Conservation (phyloP, 2,329 filamentous ascomycete genomes). For the Eurotiales sp. region DNA sequence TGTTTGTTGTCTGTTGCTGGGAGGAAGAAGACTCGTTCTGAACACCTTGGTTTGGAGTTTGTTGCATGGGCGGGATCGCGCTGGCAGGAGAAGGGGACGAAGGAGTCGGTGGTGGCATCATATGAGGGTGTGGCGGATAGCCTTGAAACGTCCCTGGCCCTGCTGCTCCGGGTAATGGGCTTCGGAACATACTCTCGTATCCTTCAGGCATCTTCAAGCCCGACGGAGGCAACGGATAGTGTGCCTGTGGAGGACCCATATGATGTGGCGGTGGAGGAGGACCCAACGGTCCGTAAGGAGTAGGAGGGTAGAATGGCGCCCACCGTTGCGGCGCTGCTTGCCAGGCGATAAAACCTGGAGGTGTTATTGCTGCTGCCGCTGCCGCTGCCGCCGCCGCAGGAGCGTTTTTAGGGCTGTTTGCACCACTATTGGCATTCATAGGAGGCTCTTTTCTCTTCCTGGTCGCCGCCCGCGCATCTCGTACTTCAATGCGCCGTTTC, state of each 20-base stretch:
- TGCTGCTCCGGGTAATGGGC: slow-evolving; percentile 13
- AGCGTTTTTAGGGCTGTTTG: slow-evolving; percentile 5
- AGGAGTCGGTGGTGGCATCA: not conserved
- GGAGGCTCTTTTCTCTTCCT: slow-evolving; percentile 26
- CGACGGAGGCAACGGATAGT: slow-evolving; percentile 16
- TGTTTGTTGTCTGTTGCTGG: slow-evolving; percentile 13
- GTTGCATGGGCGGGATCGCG: not conserved
- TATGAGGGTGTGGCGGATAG: slow-evolving; percentile 16
- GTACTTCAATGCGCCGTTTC: slow-evolving; percentile 33
- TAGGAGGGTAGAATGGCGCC: slow-evolving; percentile 3
- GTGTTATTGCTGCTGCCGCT: not conserved
- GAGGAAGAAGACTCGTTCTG: not conserved
- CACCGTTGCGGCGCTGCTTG: slow-evolving; percentile 9
- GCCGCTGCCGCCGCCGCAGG: slow-evolving; percentile 9
- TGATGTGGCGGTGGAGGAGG: not conserved
- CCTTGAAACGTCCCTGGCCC: not conserved
- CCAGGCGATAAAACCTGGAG: slow-evolving; percentile 6
- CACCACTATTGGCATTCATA: slow-evolving; percentile 2
- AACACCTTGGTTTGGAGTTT: not conserved
- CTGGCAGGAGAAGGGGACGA: not conserved
- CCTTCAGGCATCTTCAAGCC: slow-evolving; percentile 33
- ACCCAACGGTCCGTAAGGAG: not conserved
- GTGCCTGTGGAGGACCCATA: slow-evolving; percentile 8
- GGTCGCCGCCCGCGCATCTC: slow-evolving; percentile 27
- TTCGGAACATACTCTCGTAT: slow-evolving; percentile 38